Conservation (phyloP, 2,329 filamentous ascomycete genomes). For the Aspergillus sp. region DNA sequence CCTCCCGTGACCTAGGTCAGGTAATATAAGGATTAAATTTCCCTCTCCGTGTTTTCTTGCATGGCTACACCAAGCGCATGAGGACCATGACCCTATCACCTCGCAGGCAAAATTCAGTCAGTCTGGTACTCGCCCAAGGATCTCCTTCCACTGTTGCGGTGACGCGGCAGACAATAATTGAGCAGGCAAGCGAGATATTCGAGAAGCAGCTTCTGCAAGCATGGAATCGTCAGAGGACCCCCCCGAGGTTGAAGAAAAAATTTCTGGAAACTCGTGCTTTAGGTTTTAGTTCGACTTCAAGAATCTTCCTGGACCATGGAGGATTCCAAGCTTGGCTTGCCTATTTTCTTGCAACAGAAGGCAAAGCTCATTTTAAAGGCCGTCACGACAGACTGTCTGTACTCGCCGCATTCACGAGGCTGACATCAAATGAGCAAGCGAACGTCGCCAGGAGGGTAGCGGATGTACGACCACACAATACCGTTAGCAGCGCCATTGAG, state of each 20-base stretch:
- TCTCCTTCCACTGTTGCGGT: neutral
- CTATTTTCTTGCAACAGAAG: constrained; percentile 2
- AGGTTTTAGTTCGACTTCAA: neutral
- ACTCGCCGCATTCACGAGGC: neutral
- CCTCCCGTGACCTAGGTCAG: neutral
- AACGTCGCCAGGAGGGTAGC: neutral
- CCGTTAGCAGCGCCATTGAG: constrained; percentile 2
- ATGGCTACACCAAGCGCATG: neutral
- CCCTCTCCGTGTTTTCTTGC: neutral
- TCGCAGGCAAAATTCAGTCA: neutral
- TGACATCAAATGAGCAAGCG: neutral
- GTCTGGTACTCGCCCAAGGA: neutral
- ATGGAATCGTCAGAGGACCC: constrained; percentile 1
- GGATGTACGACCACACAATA: neutral
- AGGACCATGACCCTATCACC: neutral
- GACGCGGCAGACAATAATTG: constrained; percentile 1
- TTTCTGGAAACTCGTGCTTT: neutral
- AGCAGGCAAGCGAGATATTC: constrained; percentile 2
- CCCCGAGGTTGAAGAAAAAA: constrained; percentile 3
- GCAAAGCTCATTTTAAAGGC: constrained; percentile 2
- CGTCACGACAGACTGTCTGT: neutral
- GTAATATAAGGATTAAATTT: constrained; percentile 1
- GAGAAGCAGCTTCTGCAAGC: neutral
- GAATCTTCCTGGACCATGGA: constrained; percentile 2
- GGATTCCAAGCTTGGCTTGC: constrained; percentile 1